Base-by-base conservation (phyloP, 768 basidiomycete genomes). In the Tulasnella sp. region DNA sequence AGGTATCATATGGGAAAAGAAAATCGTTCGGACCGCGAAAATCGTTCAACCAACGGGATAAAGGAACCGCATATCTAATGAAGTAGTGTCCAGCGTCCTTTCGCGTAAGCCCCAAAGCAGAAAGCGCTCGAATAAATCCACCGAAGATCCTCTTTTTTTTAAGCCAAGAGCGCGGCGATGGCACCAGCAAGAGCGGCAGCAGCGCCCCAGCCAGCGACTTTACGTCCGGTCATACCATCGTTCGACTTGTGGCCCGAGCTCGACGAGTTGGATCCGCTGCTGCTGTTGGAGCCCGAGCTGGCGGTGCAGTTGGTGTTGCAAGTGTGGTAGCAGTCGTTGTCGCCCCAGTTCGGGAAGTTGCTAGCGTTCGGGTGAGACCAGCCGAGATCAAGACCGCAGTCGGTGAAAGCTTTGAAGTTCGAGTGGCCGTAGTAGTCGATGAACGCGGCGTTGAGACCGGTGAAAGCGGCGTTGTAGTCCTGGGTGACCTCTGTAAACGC, bases 381-480 rank as follows among this genome's bases (percentile, higher is more conserved):
- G 35, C 67, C 67, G 42, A 68, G 67, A 34, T 68, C 67, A 22
- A 68, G 67, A 41, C 67, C 67, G 42, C 67, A 68, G 67, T 68
- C 67, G 37, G 40, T 68, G 67, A 68, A 68, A 14, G 67, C 37
- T 37, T 68, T 68, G 37, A 68, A 68, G 42, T 68, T 68, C 3
- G 9, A 19, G 7, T 34, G 22, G 67, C 67, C 67, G 12, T 68
- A 68, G 41, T 68, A 68, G 42, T 68, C 67, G 12, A 68, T 42
- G 34, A 68, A 36, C n/a, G 67, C 67, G 26, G 67, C 67, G 67
- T 68, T 68, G 34, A 68, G 39, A 34, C 67, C 67, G 14, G 67
- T 68, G 67, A 68, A 68, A 9, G 67, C 67, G 14, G 67, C 67
- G 26, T 68, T 68, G 42, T 68, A 68, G 67, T 68, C 67, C 36